Evolutionary conservation across 495 filamentous ascomycete species (phyloP).

Genomic region (Xylaria scruposa): DNA sequence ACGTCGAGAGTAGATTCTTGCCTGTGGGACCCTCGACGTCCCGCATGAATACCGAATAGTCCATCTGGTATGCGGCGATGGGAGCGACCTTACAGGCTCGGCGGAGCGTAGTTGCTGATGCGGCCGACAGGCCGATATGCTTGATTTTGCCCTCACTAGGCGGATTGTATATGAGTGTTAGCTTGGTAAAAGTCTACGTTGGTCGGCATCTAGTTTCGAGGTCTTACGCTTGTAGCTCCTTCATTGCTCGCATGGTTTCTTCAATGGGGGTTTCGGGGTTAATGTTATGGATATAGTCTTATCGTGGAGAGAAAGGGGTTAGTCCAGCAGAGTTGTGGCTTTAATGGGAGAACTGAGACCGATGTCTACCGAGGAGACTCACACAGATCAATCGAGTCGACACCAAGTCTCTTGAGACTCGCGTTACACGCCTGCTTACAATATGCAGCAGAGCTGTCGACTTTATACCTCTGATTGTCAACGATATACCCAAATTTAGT

Average conservation of each 20-base stretch:
- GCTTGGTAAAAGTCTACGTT: background rate
- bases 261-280: slow-evolving; percentile 54
- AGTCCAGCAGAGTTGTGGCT: background rate
- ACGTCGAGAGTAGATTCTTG: slow-evolving; percentile 57
- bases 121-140: slow-evolving; percentile 55
- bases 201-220: background rate
- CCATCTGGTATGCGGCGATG: slow-evolving; percentile 66
- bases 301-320: background rate
- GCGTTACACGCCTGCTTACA: slow-evolving; percentile 51
- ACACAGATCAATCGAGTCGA: slow-evolving; percentile 56
- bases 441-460: slow-evolving; percentile 53
- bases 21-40: slow-evolving; percentile 59
- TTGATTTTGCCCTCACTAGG: slow-evolving; percentile 55
- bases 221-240: slow-evolving; percentile 55
- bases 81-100: slow-evolving; percentile 49
- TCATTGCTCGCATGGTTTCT: slow-evolving; percentile 54
- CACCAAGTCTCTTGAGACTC: slow-evolving; percentile 51
- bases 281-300: slow-evolving; percentile 43
- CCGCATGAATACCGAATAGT: slow-evolving; percentile 65
- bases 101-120: slow-evolving; percentile 48
- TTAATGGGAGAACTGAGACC: background rate
- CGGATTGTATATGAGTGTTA: background rate
- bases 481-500: slow-evolving; percentile 59
- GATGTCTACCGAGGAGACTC: slow-evolving; percentile 18
- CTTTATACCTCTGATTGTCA: slow-evolving; percentile 29